These are phyloP conservation scores for Colletotrichum musicola DNA, from an alignment of 2,329 filamentous ascomycete species.

Conservation along the genomic window DNA sequence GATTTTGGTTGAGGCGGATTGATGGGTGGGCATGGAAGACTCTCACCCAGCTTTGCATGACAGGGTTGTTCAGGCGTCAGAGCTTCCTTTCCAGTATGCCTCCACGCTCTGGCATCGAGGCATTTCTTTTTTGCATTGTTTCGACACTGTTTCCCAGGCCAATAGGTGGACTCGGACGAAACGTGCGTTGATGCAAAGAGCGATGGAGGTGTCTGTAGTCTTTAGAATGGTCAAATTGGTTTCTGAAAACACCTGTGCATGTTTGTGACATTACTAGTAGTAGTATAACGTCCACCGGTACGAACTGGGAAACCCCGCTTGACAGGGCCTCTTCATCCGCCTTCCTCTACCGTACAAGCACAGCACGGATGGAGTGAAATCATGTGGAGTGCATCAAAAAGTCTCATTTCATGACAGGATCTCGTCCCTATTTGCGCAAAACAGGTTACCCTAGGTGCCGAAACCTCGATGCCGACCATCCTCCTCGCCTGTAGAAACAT, in stretches of 20 bases:
- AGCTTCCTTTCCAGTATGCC: constrained; percentile 29
- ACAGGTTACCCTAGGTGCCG: constrained; percentile 9
- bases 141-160: constrained; percentile 25
- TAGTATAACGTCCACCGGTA: too few relatives aligned
- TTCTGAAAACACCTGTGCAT: not conserved
- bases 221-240: constrained; percentile 37
- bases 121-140: constrained; percentile 30
- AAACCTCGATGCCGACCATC: constrained; percentile 13
- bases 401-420: constrained; percentile 33
- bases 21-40: constrained; percentile 23
- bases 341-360: too few relatives aligned
- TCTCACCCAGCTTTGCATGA: constrained; percentile 38
- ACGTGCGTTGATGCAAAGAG: constrained; percentile 14
- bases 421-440: constrained; percentile 32
- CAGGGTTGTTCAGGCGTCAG: constrained; percentile 40
- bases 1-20: constrained; percentile 28
- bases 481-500: constrained; percentile 21
- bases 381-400: constrained; percentile 8
- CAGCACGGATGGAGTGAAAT: not conserved
- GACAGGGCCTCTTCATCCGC: too few relatives aligned
- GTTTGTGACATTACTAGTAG: not conserved
- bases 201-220: constrained; percentile 6
- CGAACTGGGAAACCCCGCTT: too few relatives aligned
- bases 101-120: constrained; percentile 32
- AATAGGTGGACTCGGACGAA: constrained; percentile 7